Evolutionary conservation across 768 basidiomycete species (phyloP), one percentile per base, ranked within the genome.

Genomic region (Lentinula guzmanii): DNA sequence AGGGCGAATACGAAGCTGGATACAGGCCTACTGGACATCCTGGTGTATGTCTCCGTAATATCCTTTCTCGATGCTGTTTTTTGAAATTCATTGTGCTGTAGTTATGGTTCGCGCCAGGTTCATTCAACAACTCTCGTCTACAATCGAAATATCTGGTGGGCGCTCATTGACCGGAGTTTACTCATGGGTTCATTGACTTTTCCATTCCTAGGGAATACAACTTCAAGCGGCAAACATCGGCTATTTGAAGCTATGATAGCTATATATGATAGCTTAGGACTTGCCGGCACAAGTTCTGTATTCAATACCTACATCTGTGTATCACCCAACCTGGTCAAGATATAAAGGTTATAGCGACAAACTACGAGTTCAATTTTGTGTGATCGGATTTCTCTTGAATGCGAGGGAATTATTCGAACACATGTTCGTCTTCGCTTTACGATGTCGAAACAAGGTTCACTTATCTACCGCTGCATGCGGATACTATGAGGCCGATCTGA

Each of bases 1-100:
- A 73, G 39, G 70, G 71, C 11, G 74, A 75, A 60, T 24, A 68
- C 0, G 58, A 56, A 11, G 70, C 68, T 1, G 63, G 66, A 53
- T 75, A 72, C 58, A 64, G 68, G 2, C 69, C 70, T 2, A 68
- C 72, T 1, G 74, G 74, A 1, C 69, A 72, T 58, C 73, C 71
- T 31, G 71, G 69, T 1, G 71, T 72, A 39, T 46, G 68, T 65
- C 10, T 53, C 10, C 31, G 13, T 10, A 4, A 53, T 28, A 10
- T 16, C 8, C 15, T 8, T 39, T 39, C 37, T 8, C 13, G 37
- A 2, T 8, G 13, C 8, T 13, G 7, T 39, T 39, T 8, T 8
- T 39, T 8, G 13, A 8, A 2, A 39, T 39, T 39, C 37, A 8
- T 39, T 39, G 5, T 8, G 13, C 37, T 28, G 13, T 39, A 39